Conservation (phyloP, 345 rosid species). For the Citrus unshiu region DNA sequence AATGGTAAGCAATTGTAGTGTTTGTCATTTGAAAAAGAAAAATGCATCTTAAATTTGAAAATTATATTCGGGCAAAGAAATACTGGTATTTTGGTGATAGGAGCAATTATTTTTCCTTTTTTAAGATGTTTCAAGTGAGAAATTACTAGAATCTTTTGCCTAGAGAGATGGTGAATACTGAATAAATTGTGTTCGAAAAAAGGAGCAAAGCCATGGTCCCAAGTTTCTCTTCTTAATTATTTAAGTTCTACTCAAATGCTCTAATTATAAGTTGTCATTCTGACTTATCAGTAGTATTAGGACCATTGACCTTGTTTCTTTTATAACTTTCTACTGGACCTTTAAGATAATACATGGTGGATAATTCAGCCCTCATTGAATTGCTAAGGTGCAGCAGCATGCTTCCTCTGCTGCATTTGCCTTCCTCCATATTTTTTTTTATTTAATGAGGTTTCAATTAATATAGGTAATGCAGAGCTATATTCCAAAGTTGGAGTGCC, state of each 20-base stretch:
- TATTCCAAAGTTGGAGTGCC: conserved; percentile 94
- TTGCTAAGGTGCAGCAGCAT: not conserved
- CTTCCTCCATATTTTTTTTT: not conserved
- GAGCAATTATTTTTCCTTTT: not conserved
- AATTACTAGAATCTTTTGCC: not conserved
- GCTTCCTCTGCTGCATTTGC: not conserved
- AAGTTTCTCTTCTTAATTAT: not conserved
- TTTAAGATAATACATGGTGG: not conserved
- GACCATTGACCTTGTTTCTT: not conserved
- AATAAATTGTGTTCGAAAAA: not conserved
- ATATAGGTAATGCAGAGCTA: conserved; percentile 71
- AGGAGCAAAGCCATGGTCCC: too few species aligned
- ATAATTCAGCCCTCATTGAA: not conserved
- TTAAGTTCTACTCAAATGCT: not conserved
- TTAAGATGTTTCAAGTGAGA: not conserved
- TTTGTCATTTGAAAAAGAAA: not conserved
- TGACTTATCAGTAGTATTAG: not conserved
- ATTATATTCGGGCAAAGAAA: not conserved
- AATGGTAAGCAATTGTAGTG: conserved; percentile 46
- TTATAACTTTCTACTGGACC: not conserved
- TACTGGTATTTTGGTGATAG: not conserved
- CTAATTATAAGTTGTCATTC: not conserved
- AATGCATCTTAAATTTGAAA: not conserved
- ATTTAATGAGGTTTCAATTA: conserved; percentile 6
- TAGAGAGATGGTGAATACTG: too few species aligned